Percentiles rank a stretch among this genome's conserved stretches.
phyloP scores from a whole-genome alignment of 2,329 filamentous ascomycete species.

The Xylariaceae sp. region DNA sequence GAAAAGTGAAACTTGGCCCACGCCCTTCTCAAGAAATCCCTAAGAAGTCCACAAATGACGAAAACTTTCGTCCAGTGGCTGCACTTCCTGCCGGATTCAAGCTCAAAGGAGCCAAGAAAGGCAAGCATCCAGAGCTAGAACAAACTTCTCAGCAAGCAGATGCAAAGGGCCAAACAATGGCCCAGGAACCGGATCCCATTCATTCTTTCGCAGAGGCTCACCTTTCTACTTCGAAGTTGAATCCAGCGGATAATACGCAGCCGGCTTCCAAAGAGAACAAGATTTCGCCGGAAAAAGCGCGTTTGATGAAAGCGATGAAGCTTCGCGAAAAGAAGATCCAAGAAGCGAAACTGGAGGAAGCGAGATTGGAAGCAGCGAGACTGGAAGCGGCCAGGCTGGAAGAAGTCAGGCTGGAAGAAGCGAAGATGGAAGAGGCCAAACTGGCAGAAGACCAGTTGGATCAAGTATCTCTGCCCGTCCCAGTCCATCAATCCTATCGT shows the following conservation, averaged over 20 bases:
- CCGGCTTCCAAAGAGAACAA: conserved; percentile 37
- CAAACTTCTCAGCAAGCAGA: conserved; percentile 27
- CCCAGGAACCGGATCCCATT: conserved; percentile 32
- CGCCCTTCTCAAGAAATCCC: conserved; percentile 67
- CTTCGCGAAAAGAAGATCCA: conserved; percentile 67
- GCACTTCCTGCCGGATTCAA: conserved; percentile 78
- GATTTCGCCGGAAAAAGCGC: conserved; percentile 82
- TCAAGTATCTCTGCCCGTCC: not conserved
- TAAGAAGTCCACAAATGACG: conserved; percentile 57
- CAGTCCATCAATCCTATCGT: not conserved
- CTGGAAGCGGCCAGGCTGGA: conserved; percentile 59
- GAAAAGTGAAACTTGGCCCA: conserved; percentile 85
- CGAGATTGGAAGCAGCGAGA: conserved; percentile 79
- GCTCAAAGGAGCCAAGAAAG: conserved; percentile 52
- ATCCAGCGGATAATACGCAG: conserved; percentile 37
- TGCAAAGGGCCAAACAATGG: conserved; percentile 34
- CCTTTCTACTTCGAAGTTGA: conserved; percentile 39
- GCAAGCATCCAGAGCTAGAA: conserved; percentile 34
- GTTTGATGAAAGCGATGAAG: conserved; percentile 91
- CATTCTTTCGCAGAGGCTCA: conserved; percentile 31
- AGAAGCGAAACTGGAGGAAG: conserved; percentile 63
- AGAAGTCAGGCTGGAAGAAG: conserved; percentile 83
- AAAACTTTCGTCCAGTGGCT: conserved; percentile 64
- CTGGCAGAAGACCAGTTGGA: conserved; percentile 31
- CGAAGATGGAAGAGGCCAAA: conserved; percentile 44